phyloP scores from a whole-genome alignment of 768 basidiomycete species.

The Lentinus brumalis region DNA sequence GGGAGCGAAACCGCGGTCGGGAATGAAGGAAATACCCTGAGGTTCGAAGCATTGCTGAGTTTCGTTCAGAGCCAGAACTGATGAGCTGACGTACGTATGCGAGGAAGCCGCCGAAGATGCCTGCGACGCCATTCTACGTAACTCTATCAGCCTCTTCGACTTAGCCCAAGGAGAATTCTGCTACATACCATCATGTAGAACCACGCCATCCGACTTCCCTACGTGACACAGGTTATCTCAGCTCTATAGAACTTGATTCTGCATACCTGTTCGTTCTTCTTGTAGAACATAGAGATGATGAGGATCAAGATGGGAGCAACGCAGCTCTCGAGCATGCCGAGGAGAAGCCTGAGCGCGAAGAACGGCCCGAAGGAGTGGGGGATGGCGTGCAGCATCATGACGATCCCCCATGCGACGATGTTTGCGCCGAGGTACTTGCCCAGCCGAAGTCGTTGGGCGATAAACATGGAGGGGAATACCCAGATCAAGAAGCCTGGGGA shows the following conservation, averaged over 20 bases:
- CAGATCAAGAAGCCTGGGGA: constrained; percentile 54
- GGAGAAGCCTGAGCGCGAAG: constrained; percentile 61
- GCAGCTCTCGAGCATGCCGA: constrained; percentile 70
- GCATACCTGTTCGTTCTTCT: constrained; percentile 61
- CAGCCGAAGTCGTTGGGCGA: constrained; percentile 58
- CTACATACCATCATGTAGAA: constrained; percentile 65
- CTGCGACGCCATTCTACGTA: constrained; percentile 20
- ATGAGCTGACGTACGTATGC: constrained; percentile 42
- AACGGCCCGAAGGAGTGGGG: constrained; percentile 60
- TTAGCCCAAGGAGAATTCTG: too few species aligned
- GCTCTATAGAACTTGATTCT: not conserved
- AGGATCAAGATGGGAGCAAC: constrained; percentile 66
- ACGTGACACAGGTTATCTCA: not conserved
- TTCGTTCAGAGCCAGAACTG: not conserved
- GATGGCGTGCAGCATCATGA: constrained; percentile 63
- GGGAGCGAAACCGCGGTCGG: constrained; percentile 41
- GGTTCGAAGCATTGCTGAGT: not conserved
- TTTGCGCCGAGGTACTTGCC: constrained; percentile 67
- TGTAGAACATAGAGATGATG: constrained; percentile 69
- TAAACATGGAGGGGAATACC: constrained; percentile 69
- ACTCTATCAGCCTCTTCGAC: not conserved
- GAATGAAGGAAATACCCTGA: constrained; percentile 23
- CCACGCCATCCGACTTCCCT: constrained; percentile 64
- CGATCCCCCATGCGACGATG: constrained; percentile 58
- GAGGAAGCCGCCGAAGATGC: constrained; percentile 62